Base-by-base conservation (phyloP, 768 basidiomycete species). In the Steccherinum ochraceum region DNA sequence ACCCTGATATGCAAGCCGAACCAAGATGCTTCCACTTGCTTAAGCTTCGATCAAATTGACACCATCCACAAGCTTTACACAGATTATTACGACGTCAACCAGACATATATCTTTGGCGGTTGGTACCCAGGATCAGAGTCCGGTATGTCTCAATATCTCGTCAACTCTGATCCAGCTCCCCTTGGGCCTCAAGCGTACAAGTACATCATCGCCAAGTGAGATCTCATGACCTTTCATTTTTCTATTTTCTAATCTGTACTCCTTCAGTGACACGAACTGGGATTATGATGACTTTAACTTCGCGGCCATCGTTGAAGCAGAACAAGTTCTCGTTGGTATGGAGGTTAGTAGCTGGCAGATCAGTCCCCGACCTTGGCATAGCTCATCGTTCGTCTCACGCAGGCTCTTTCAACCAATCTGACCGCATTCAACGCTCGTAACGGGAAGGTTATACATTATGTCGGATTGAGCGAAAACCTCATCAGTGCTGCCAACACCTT, bases 121-220 rank as follows among this genome's bases (percentile, higher is more conserved):
- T 64, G 60, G 46, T 63, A 65, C 54, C 64, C 61, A 46, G 60
- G 64, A 19, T 63, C 61, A 45, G 62, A 65, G 53, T 21, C 19
- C 4, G 54, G 35, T 11, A 11, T 39, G 35, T n/a, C 35, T n/a
- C 35, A 39, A 39, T 39, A 39, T 39, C 11, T 39, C n/a, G 11
- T 39, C 35, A n/a, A n/a, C 35, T 39, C 35, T 39, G 35, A 39
- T 11, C 35, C 35, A n/a, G n/a, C n/a, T n/a, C 35, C 11, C n/a
- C 11, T 11, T 39, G 35, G 35, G 35, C 21, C 23, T 24, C 12
- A 46, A 20, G 23, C 23, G 21, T 46, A 23, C 18, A 18, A 24
- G 3, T 46, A 23, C 16, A 24, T 46, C 16, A 24, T 46, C 23
- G 21, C 26, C 5, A 46, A 46, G 45, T 46, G 25, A 24, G 45